Evolutionary conservation across 2,329 filamentous ascomycete genomes (phyloP), one percentile per base, ranked within the genome.

Genomic region (Hymenoscyphus fructigenus): DNA sequence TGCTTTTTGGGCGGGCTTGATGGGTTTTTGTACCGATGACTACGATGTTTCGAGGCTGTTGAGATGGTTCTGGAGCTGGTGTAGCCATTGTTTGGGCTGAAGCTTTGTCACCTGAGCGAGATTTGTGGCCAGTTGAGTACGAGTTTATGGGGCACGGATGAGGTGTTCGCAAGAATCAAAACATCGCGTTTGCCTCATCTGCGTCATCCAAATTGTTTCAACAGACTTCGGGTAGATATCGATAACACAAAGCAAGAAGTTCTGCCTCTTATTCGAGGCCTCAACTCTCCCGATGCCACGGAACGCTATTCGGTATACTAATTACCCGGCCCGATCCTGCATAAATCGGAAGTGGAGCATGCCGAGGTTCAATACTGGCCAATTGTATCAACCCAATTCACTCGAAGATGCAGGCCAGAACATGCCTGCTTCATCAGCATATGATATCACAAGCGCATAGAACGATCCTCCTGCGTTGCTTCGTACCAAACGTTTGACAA

Each of bases 1-100:
- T 15, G 2, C 23, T 57, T 14, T 28, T 15, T 32, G 2, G n/a
- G 6, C 29, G 38, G 23, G 14, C 10, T 14, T 14, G 17, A 23
- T n/a, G 20, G 20, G n/a, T 56, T 38, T 47, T 62, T 68, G 9
- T 70, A 75, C 75, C 75, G 32, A 76, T 65, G 14, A 76, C 76
- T 12, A 76, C 71, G 61, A 76, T 76, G 32, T 76, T 71, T 41
- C 70, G 66, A 60, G 68, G 53, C 41, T 58, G 61, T 41, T 68
- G 65, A 17, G 38, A 28, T 34, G 65, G 23, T 55, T 68, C 68
- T 60, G 65, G 59, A 29, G 67, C 58, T 65, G 69, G 44, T 5
- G 67, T 59, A 34, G 67, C 50, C 67, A 70, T 64, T 29, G 53
- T 26, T 23, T 23, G 44, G 4, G 44, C 5, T 50, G 44, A 44